Percentiles rank a stretch among this genome's conserved stretches.
These are phyloP conservation scores for Irpex rosettiformis DNA, from an alignment of 1,284 basidiomycete species.

Conservation along the genomic window DNA sequence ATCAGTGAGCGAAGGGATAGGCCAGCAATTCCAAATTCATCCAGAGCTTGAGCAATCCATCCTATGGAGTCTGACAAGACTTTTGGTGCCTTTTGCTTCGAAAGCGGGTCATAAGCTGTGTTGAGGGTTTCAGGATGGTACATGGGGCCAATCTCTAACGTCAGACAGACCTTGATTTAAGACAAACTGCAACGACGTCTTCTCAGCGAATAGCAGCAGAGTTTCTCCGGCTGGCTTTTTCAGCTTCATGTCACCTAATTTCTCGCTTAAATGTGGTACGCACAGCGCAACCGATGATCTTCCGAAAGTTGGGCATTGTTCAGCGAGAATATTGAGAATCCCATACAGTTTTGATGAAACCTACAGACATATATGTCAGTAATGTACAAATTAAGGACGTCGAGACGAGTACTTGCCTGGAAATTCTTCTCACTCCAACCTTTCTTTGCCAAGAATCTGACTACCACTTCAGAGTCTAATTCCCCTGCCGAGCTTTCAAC, in stretches of 20 bases:
- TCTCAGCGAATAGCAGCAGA: slow-evolving; percentile 82
- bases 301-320: slow-evolving; percentile 80
- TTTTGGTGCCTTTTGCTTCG: slow-evolving; percentile 96
- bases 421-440: slow-evolving; percentile 99
- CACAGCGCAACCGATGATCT: slow-evolving; percentile 83
- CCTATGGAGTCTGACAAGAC: slow-evolving; percentile 88
- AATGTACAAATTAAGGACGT: neutral
- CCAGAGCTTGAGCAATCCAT: slow-evolving; percentile 87
- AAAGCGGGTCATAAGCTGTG: slow-evolving; percentile 85
- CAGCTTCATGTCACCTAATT: slow-evolving; percentile 94
- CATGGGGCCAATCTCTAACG: neutral
- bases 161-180: slow-evolving; percentile 80
- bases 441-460: slow-evolving; percentile 90
- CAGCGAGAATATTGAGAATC: slow-evolving; percentile 73
- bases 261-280: slow-evolving; percentile 87
- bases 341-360: slow-evolving; percentile 87
- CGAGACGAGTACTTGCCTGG: slow-evolving; percentile 55
- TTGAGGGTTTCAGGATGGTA: slow-evolving; percentile 1
- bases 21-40: slow-evolving; percentile 93
- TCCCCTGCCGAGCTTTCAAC: slow-evolving; percentile 64
- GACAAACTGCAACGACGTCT: slow-evolving; percentile 92
- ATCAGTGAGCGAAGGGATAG: slow-evolving; percentile 84
- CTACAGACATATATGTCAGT: slow-evolving; percentile 37
- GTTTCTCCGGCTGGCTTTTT: slow-evolving; percentile 97
- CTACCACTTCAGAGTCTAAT: slow-evolving; percentile 86